These are phyloP conservation scores for Fusarium sp. DNA, from an alignment of 2,329 filamentous ascomycete genomes.

Conservation along the genomic window DNA sequence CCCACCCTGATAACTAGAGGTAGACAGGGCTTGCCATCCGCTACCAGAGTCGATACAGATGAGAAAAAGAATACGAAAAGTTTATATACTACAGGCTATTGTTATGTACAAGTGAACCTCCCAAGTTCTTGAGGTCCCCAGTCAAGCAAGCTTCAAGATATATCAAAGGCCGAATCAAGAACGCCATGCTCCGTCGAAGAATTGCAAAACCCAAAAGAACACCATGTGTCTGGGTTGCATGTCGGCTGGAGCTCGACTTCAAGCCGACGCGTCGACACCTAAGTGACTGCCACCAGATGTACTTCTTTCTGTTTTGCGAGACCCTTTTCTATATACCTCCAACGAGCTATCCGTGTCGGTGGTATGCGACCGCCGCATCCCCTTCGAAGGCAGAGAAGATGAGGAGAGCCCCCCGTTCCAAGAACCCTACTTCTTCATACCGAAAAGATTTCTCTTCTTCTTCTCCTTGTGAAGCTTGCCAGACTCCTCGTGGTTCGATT, in stretches of 20 bases:
- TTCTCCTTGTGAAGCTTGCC: slow-evolving; percentile 68
- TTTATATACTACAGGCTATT: slow-evolving; percentile 29
- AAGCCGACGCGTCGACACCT: not conserved
- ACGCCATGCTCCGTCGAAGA: slow-evolving; percentile 38
- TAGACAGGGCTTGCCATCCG: not conserved
- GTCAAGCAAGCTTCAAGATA: slow-evolving; percentile 6
- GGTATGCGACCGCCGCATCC: slow-evolving; percentile 29
- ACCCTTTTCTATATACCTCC: not conserved
- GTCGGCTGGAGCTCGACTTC: not conserved
- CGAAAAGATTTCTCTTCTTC: slow-evolving; percentile 69
- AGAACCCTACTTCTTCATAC: slow-evolving; percentile 67
- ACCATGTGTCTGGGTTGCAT: slow-evolving; percentile 12
- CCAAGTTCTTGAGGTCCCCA: not conserved
- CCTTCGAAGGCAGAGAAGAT: slow-evolving; percentile 6
- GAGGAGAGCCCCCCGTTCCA: slow-evolving; percentile 37
- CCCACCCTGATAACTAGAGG: not conserved
- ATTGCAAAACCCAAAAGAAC: slow-evolving; percentile 26
- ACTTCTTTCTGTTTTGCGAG: slow-evolving; percentile 7
- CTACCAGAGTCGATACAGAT: not conserved
- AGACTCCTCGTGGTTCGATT: slow-evolving; percentile 42
- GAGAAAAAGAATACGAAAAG: not conserved
- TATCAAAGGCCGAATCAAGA: slow-evolving; percentile 22
- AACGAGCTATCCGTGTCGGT: slow-evolving; percentile 26
- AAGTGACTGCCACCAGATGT: slow-evolving; percentile 1
- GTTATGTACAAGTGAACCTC: slow-evolving; percentile 21